Base-by-base conservation (phyloP, 106 monocot genomes). In the Xerophyta viscosa region DNA sequence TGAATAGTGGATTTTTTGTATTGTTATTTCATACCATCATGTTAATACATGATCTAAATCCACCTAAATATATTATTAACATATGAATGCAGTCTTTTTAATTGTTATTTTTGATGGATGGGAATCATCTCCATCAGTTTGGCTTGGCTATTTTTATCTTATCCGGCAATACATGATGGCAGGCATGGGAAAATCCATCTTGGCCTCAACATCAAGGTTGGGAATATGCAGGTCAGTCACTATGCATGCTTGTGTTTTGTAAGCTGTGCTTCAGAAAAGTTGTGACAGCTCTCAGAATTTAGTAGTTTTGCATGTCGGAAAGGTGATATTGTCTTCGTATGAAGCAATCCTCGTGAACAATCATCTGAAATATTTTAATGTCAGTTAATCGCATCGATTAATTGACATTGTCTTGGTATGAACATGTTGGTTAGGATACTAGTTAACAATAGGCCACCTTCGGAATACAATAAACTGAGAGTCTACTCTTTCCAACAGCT, bases 161-260 rank as follows among this genome's bases (percentile, higher is more conserved):
- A 50, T 56, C 33, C 33, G 29, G 12, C 37, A 46, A 30, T 56
- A 48, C 50, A 27, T 66, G 17, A 19, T 64, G 67, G 50, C 45
- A 82, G 81, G 58, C 49, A 48, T 77, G 82, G 82, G 63, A 61
- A 42, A 69, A 65, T 31, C 56, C 59, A 37, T 61, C 76, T 41
- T 72, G 67, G 71, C 8, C 63, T 37, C 68, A 59, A 29, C 68
- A 73, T 69, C 68, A 72, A 51, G 56, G 59, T 72, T 69, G 49
- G 58, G 68, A 69, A 18, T 76, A 77, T 31, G 44, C 68, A 77
- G 82, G 82, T 77, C 30, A 48, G 64, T 52, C 14, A 3, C 28
- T 46, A 36, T 46, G 39, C 2, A 7, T 15, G 15, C 39, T 39
- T 39, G 39, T 39, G 15, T 8, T 7, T 2, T 39, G 39, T 39